phyloP scores from a whole-genome alignment of 2,329 filamentous ascomycete genomes.

The Coniella vitis region DNA sequence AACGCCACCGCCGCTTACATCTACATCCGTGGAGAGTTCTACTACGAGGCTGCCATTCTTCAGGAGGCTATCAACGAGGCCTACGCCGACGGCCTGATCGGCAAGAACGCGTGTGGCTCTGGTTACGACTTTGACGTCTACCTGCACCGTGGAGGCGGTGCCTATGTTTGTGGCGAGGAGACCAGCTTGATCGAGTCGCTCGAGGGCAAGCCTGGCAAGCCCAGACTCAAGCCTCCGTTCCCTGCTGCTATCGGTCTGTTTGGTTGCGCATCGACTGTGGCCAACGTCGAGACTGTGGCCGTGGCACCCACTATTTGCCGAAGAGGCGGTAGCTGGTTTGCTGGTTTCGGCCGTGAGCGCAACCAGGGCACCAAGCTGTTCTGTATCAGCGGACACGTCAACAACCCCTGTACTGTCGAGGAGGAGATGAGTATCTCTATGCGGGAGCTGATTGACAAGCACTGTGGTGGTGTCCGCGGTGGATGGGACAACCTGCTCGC shows the following conservation, averaged over 20 bases:
- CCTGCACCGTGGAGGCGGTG: constrained; percentile 92
- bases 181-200: constrained; percentile 97
- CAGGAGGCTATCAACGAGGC: constrained; percentile 97
- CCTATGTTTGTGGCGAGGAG: constrained; percentile 97
- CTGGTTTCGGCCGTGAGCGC: constrained; percentile 85
- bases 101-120: constrained; percentile 94
- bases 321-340: constrained; percentile 89
- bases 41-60: constrained; percentile 87
- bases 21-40: constrained; percentile 98
- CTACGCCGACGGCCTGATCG: constrained; percentile 88
- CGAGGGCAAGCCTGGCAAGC: constrained; percentile 98
- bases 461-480: constrained; percentile 92
- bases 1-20: constrained; percentile 98
- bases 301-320: constrained; percentile 94
- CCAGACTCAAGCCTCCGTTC: constrained; percentile 96
- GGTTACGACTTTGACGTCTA: constrained; percentile 98
- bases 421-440: constrained; percentile 99
- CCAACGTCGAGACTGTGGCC: constrained; percentile 95
- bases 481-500: constrained; percentile 98
- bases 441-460: constrained; percentile 92
- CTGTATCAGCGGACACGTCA: constrained; percentile 97
- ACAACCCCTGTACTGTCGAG: constrained; percentile 96
- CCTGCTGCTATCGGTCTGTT: constrained; percentile 95
- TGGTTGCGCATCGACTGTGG: constrained; percentile 94
- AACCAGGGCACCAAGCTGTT: constrained; percentile 97